Evolutionary conservation across 2,329 filamentous ascomycete species (phyloP).

Genomic region (Epichloe gansuensis): DNA sequence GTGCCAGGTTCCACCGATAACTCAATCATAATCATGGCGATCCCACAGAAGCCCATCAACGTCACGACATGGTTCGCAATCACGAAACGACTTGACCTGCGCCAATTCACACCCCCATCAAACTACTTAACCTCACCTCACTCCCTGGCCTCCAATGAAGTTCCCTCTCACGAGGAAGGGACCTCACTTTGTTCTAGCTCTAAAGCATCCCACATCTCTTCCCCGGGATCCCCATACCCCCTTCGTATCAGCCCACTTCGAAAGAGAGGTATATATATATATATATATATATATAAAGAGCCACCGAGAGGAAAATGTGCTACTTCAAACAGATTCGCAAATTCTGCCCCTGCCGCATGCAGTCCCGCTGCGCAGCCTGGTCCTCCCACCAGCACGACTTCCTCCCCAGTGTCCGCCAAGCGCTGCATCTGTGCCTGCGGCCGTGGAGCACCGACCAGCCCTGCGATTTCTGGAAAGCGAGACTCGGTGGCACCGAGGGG

Average conservation of each 20-base stretch:
- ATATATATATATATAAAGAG: neutral
- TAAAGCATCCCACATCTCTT: too few species aligned
- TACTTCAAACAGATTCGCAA: slow-evolving; percentile 1
- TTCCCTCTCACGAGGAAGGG: too few species aligned
- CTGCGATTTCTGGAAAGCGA: slow-evolving; percentile 1
- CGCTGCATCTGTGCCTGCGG: neutral
- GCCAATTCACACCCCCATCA: neutral
- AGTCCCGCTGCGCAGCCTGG: neutral
- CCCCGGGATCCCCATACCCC: too few species aligned
- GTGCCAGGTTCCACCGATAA: too few species aligned
- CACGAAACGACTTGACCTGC: neutral
- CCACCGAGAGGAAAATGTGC: neutral
- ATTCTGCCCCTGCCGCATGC: slow-evolving; percentile 1
- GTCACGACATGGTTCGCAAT: too few species aligned
- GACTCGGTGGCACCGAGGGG: neutral
- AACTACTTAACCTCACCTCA: neutral
- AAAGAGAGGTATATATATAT: neutral
- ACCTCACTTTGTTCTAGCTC: too few species aligned
- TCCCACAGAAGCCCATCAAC: too few species aligned
- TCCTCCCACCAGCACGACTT: neutral
- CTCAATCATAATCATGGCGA: too few species aligned
- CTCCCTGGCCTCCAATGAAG: too few species aligned
- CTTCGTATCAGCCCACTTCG: too few species aligned
- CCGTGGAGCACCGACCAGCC: neutral
- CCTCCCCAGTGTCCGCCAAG: neutral